Conservation (phyloP, 2,329 filamentous ascomycete genomes). For the Pseudophaeomoniella oleicola region DNA sequence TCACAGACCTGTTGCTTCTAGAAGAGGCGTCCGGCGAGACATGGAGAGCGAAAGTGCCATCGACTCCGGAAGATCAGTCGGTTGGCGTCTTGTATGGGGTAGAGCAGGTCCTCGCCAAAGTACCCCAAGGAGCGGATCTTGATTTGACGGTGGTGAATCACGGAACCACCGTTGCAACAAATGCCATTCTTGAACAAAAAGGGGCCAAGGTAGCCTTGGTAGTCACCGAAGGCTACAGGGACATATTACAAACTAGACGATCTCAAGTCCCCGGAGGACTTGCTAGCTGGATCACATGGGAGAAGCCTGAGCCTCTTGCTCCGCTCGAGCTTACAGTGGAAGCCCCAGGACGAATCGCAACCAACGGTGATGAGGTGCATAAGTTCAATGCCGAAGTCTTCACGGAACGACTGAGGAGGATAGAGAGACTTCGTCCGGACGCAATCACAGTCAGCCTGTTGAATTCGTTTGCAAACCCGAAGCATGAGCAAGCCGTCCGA, state of each 20-base stretch:
- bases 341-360: conserved; percentile 6
- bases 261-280: conserved; percentile 37
- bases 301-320: conserved; percentile 32
- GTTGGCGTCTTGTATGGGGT: neutral
- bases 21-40: neutral
- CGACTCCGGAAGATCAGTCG: conserved; percentile 1
- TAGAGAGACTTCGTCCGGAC: conserved; percentile 3
- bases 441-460: conserved; percentile 6
- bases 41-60: conserved; percentile 1
- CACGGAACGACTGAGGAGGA: conserved; percentile 1
- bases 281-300: conserved; percentile 34
- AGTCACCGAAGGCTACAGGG: conserved; percentile 74
- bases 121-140: conserved; percentile 2
- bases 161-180: conserved; percentile 90
- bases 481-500: conserved; percentile 3
- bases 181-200: conserved; percentile 78
- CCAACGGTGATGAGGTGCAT: conserved; percentile 4
- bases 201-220: conserved; percentile 79
- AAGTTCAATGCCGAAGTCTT: conserved; percentile 4
- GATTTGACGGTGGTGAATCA: conserved; percentile 1
- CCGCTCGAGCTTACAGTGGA: conserved; percentile 28
- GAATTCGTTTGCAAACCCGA: conserved; percentile 6
- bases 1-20: conserved; percentile 1
- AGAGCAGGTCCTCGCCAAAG: conserved; percentile 5
- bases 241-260: conserved; percentile 47